Evolutionary conservation across 1,284 basidiomycete genomes (phyloP), one percentile per base, ranked within the genome.

Genomic region (Heterobasidion irregulare): DNA sequence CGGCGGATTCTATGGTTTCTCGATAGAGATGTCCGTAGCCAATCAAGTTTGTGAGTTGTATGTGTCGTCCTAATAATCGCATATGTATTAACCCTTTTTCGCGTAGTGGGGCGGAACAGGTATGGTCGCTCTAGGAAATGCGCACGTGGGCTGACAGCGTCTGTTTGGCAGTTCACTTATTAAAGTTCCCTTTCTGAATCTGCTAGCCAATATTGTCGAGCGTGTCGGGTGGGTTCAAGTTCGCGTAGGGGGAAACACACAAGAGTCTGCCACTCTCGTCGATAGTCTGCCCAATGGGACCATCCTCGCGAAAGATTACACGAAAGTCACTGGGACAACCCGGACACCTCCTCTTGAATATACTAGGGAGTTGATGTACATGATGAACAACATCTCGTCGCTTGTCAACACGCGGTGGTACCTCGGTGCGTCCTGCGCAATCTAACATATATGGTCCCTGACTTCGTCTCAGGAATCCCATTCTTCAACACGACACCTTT

Each of bases 161-260:
- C 12, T n/a, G 38, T n/a, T 26, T 26, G 26, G 6, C 52, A 82
- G 80, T 7, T 72, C 77, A 1, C 64, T 73, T 47, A 61, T 86
- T 16, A 75, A 80, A 53, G 77, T 84, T 0, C 80, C 82, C 0
- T 88, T 92, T 66, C 75, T 92, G 13, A 92, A 92, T 67, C 77
- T 92, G 54, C 76, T 92, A 73, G 75, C 82, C 6, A 84, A 83
- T 58, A 71, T 91, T 45, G 70, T 75, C 57, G 75, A 82, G 52
- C 79, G 86, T 12, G 75, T 73, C 6, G 88, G 88, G 0, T 65
- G 73, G 4, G 74, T 86, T 5, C 67, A 72, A 10, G 69, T 91
- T 15, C 83, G 88, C 46, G 76, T 91, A 2, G 89, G 89, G 36
- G 89, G 89, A 54, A 91, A 91, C 67, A 84, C 85, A 2, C 86